Evolutionary conservation across 1,284 basidiomycete species (phyloP).

Genomic region (Sporisorium reilianum): DNA sequence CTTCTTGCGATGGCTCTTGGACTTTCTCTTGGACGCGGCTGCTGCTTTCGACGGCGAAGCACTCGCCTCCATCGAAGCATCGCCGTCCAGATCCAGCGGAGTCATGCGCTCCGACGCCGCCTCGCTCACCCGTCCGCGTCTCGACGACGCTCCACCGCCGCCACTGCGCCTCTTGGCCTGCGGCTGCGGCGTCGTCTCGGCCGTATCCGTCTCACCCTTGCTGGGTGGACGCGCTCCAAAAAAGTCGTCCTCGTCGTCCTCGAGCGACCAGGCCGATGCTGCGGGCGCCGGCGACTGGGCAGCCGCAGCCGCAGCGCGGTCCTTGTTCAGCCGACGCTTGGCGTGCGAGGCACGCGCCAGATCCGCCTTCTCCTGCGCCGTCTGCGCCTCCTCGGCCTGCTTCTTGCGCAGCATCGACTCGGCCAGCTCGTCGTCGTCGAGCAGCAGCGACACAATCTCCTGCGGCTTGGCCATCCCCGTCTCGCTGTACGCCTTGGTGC

Average conservation of each 20-base stretch:
- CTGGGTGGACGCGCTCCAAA: constrained; percentile 58
- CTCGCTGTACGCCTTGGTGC: constrained; percentile 81
- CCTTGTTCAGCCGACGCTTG: constrained; percentile 59
- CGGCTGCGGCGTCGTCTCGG: constrained; percentile 48
- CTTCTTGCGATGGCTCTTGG: constrained; percentile 55
- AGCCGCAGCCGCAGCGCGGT: constrained; percentile 46
- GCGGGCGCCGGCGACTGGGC: constrained; percentile 30
- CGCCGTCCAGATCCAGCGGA: constrained; percentile 37
- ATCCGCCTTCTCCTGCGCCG: constrained; percentile 66
- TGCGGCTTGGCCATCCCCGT: constrained; percentile 85
- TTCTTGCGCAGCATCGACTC: constrained; percentile 68
- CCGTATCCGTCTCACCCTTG: constrained; percentile 47
- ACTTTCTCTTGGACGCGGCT: constrained; percentile 40
- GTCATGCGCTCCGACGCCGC: constrained; percentile 40
- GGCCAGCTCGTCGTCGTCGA: constrained; percentile 85
- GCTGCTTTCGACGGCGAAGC: constrained; percentile 22
- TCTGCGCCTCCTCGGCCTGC: constrained; percentile 67
- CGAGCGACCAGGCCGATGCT: constrained; percentile 58
- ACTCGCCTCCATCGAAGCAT: constrained; percentile 18
- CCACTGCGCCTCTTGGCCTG: constrained; percentile 33
- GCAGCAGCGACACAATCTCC: constrained; percentile 93
- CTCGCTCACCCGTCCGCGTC: constrained; percentile 35
- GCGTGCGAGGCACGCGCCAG: constrained; percentile 64
- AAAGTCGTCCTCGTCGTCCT: constrained; percentile 69
- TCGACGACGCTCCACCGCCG: constrained; percentile 15